Percentiles rank a stretch among this genome's conserved stretches.
Conservation (phyloP, 2,329 filamentous ascomycete species). For the Metarhizium album region DNA sequence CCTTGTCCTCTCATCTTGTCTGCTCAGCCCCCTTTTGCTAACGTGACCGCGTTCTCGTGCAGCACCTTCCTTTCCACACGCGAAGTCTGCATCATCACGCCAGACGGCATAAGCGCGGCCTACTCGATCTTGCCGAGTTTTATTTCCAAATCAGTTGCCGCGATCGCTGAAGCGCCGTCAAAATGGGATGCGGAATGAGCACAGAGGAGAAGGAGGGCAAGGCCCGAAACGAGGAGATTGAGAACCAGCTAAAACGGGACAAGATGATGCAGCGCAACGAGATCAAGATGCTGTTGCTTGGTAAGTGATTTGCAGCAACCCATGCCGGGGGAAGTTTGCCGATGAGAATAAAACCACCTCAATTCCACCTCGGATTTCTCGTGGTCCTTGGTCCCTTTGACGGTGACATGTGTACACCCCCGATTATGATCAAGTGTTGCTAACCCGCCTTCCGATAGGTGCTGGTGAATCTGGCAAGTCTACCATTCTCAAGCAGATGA, state of each 20-base stretch:
- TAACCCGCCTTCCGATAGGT: slow-evolving; percentile 40
- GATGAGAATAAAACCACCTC: background rate
- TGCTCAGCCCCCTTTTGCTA: background rate
- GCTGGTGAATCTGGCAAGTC: slow-evolving; percentile 77
- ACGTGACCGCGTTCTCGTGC: background rate
- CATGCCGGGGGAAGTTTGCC: background rate
- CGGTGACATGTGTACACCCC: background rate
- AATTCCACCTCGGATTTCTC: background rate
- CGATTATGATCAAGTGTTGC: background rate
- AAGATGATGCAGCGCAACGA: slow-evolving; percentile 99
- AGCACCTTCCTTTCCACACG: background rate
- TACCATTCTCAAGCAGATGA: slow-evolving; percentile 45
- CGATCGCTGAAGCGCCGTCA: slow-evolving; percentile 33
- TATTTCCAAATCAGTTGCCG: background rate
- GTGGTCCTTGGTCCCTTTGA: background rate
- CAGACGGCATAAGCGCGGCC: background rate
- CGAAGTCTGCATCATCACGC: background rate
- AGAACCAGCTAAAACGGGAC: slow-evolving; percentile 97
- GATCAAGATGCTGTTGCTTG: slow-evolving; percentile 99
- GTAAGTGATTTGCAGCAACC: slow-evolving; percentile 36
- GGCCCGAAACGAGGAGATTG: slow-evolving; percentile 99
- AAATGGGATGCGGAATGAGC: slow-evolving; percentile 99
- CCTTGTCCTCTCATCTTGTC: background rate
- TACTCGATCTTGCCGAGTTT: background rate
- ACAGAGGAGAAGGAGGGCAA: slow-evolving; percentile 99